Evolutionary conservation across 441 rosid species (phyloP), one percentile per base, ranked within the genome.

Genomic region (Gossypium laxum): DNA sequence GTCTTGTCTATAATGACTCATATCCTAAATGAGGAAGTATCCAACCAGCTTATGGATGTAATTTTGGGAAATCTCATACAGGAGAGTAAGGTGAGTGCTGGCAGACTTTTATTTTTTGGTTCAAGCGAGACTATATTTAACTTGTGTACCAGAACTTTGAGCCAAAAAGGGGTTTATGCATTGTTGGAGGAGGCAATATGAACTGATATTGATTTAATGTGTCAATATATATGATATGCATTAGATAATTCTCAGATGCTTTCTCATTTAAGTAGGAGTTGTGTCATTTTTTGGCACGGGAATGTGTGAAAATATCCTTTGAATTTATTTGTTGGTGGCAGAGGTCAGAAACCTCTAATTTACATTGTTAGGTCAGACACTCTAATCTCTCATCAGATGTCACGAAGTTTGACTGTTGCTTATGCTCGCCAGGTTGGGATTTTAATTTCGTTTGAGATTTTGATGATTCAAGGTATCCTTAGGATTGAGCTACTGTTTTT

Each of bases 1-100:
- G 75, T 92, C 45, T 72, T 86, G 81, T 82, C 85, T 72, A 84
- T 89, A 80, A 84, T 90, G 92, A 78, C 75, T 67, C 85, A 83
- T 82, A 83, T 88, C 72, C 67, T 90, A 70, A 78, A 81, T 0
- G 98, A 94, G 86, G 97, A 92, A 84, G 81, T 85, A 75, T 85
- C 89, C 68, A 78, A 79, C 72, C 74, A 78, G 12, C 88, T 90
- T 77, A 66, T 79, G 48, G 84, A 86, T 56, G 78, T 85, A 76
- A 79, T 92, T 81, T 72, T 94, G 87, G 82, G 63, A 71, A 89
- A 84, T 84, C 99, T 94, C 76, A 67, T 87, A 45, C 85, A 87
- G 83, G 88, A 87, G 74, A 85, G 76, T 75, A 83, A 80, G 88
- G 98, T 83, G 78, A 78, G 80, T 50, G 68, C 71, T 72, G 67